Conservation (phyloP, 2,329 filamentous ascomycete species). For the Hymenoscyphus albidus region DNA sequence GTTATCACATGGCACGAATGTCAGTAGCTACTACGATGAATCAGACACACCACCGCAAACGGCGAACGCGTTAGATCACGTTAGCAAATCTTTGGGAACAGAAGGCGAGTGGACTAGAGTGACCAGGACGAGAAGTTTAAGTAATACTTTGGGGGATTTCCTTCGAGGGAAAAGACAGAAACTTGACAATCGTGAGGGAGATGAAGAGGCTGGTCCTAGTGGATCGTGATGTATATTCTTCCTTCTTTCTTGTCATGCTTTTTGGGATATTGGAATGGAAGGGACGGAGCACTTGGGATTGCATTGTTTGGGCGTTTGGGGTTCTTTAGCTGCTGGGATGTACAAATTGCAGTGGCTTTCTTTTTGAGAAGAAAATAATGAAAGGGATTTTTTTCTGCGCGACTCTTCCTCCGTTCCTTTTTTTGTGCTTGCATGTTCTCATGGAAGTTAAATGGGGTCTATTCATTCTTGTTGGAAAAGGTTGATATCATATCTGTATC, state of each 20-base stretch:
- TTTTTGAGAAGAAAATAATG: too few relatives aligned
- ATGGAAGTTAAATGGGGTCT: neutral
- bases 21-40: constrained; percentile 20
- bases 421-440: neutral
- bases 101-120: constrained; percentile 21
- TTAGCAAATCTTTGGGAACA: constrained; percentile 24
- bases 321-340: neutral
- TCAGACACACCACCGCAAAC: constrained; percentile 19
- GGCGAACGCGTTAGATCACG: constrained; percentile 8
- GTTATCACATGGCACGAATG: constrained; percentile 16
- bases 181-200: constrained; percentile 15
- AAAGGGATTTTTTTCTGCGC: neutral
- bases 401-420: neutral
- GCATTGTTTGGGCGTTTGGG: constrained; percentile 1
- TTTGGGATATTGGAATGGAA: constrained; percentile 4
- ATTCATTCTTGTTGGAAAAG: neutral
- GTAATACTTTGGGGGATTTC: constrained; percentile 31
- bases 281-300: neutral
- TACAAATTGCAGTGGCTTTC: neutral
- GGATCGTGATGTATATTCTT: constrained; percentile 22
- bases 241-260: constrained; percentile 13
- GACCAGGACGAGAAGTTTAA: constrained; percentile 31
- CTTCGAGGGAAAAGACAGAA: constrained; percentile 26
- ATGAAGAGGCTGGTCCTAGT: constrained; percentile 32
- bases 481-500: neutral